A percentile compares a stretch with the other conserved stretches of the same genome.
phyloP scores from a whole-genome alignment of 108 stramenopile genomes.

The Cyclotella atomus region DNA sequence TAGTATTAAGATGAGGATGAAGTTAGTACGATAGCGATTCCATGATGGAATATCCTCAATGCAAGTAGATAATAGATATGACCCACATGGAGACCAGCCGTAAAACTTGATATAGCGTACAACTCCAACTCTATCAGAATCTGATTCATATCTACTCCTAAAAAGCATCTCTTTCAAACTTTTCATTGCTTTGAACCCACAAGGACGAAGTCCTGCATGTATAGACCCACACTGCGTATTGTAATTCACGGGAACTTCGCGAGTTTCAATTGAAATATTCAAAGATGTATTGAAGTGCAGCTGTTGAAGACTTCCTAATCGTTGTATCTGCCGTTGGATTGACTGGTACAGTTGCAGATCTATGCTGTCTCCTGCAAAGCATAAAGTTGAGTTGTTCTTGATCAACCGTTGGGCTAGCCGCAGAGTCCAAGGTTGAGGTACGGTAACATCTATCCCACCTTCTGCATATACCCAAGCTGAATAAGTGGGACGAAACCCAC shows the following conservation, averaged over 20 bases:
- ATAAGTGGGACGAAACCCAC: slow-evolving; percentile 13
- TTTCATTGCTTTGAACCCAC: slow-evolving; percentile 10
- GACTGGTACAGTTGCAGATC: slow-evolving; percentile 26
- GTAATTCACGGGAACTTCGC: slow-evolving; percentile 14
- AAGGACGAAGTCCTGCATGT: slow-evolving; percentile 1
- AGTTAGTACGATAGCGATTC: too few species aligned
- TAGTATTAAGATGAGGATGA: background rate
- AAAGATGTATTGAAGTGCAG: background rate
- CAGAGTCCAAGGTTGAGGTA: background rate
- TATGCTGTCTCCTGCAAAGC: slow-evolving; percentile 30
- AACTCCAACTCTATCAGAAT: background rate
- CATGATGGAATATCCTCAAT: too few species aligned
- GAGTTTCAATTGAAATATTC: background rate
- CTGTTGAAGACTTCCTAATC: background rate
- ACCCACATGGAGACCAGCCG: slow-evolving; percentile 29
- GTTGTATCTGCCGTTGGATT: background rate
- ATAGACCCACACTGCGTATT: background rate
- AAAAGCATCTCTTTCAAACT: slow-evolving; percentile 10
- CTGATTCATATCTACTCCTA: background rate
- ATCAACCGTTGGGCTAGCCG: slow-evolving; percentile 1
- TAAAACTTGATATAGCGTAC: slow-evolving; percentile 16
- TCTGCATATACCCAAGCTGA: slow-evolving; percentile 6
- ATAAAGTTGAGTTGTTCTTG: slow-evolving; percentile 12
- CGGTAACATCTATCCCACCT: background rate
- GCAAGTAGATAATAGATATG: too few species aligned